phyloP scores from a whole-genome alignment of 2,329 filamentous ascomycete genomes.

The Paraconiothyrium brasiliense region DNA sequence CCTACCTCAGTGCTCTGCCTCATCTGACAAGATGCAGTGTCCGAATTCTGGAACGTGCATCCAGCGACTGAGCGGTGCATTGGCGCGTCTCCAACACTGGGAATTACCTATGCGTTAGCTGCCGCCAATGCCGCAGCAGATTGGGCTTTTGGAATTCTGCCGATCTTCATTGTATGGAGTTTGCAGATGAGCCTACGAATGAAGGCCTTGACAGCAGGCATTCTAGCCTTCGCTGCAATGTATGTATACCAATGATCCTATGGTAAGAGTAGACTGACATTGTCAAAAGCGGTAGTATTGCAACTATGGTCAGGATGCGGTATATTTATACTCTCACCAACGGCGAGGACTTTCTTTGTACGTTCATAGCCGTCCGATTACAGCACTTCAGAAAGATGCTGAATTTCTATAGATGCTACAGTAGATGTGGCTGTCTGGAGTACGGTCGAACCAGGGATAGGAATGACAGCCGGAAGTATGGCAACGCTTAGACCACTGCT shows the following conservation, averaged over 20 bases:
- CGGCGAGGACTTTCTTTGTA: constrained; percentile 54
- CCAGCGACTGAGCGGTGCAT: constrained; percentile 54
- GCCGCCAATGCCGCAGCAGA: constrained; percentile 43
- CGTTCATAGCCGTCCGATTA: constrained; percentile 4
- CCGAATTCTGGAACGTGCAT: constrained; percentile 60
- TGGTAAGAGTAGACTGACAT: constrained; percentile 1
- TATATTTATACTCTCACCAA: constrained; percentile 52
- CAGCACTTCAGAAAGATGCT: background rate
- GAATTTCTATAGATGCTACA: constrained; percentile 44
- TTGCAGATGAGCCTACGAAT: constrained; percentile 64
- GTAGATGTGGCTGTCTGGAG: constrained; percentile 54
- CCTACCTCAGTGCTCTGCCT: background rate
- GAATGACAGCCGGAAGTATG: constrained; percentile 58
- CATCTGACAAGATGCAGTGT: constrained; percentile 36
- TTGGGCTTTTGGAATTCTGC: constrained; percentile 45
- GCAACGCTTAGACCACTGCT: constrained; percentile 61
- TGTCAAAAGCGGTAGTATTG: constrained; percentile 59
- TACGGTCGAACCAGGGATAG: constrained; percentile 45
- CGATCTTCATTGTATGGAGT: constrained; percentile 63
- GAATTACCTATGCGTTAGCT: constrained; percentile 56
- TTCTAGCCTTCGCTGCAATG: constrained; percentile 60
- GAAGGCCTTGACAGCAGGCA: constrained; percentile 62
- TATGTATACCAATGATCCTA: constrained; percentile 16
- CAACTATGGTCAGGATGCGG: constrained; percentile 58
- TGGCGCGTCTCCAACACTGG: constrained; percentile 58